Evolutionary conservation across 495 filamentous ascomycete genomes (phyloP).

Genomic region (Xylaria cubensis): DNA sequence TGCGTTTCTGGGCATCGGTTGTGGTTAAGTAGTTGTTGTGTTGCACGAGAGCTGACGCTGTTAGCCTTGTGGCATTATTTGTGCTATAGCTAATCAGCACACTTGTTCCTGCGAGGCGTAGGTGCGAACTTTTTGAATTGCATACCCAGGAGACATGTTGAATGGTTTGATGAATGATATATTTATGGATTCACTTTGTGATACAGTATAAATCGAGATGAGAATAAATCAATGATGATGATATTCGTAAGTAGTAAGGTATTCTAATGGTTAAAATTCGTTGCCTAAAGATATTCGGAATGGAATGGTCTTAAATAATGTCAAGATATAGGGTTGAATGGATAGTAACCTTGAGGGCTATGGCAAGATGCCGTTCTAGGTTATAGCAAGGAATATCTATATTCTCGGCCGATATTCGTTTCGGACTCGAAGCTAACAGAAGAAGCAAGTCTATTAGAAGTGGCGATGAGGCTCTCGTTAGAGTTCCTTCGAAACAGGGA

Average conservation of each 20-base stretch:
- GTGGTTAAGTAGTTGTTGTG: not conserved
- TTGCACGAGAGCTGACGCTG: not conserved
- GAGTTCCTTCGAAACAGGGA: not conserved
- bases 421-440: not conserved
- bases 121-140: not conserved
- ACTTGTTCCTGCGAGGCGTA: not conserved
- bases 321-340: not conserved
- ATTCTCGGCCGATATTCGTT: not conserved
- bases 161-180: not conserved
- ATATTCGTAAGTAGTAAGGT: not conserved
- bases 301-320: not conserved
- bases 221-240: not conserved
- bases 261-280: not conserved
- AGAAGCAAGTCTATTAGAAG: not conserved
- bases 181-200: not conserved
- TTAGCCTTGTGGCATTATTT: not conserved
- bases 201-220: not conserved
- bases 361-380: not conserved
- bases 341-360: not conserved
- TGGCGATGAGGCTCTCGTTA: not conserved
- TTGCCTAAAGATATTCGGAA: not conserved
- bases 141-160: not conserved
- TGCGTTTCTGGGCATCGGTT: not conserved
- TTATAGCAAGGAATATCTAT: not conserved
- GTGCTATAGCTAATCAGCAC: not conserved